Conservation (phyloP, 352 stramenopile species). For the Blastocystis sp. region DNA sequence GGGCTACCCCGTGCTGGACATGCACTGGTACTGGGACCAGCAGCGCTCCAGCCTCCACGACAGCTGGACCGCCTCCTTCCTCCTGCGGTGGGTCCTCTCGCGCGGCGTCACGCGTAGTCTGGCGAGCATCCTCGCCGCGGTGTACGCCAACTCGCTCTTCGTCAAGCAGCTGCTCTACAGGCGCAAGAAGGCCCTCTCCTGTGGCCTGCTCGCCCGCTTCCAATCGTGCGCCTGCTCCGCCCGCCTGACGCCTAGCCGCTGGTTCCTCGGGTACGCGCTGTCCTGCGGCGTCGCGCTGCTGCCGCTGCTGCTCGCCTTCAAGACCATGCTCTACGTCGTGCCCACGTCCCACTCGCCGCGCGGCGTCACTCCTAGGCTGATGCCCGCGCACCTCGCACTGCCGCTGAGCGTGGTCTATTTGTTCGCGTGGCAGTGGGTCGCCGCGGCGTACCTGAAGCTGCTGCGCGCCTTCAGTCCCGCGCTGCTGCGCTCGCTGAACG, state of each 20-base stretch:
- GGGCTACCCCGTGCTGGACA: constrained; percentile 63
- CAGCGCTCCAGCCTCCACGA: constrained; percentile 54
- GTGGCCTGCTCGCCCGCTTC: neutral
- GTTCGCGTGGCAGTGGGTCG: constrained; percentile 54
- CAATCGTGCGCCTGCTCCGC: neutral
- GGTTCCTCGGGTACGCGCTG: constrained; percentile 32
- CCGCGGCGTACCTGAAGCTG: constrained; percentile 33
- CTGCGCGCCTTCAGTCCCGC: constrained; percentile 10
- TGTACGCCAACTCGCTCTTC: neutral
- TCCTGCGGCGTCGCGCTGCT: neutral
- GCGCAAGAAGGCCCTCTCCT: constrained; percentile 4
- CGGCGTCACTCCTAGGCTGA: constrained; percentile 9
- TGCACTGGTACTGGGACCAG: constrained; percentile 69
- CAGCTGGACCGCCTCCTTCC: constrained; percentile 45
- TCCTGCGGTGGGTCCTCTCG: neutral
- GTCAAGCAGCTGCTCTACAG: constrained; percentile 41
- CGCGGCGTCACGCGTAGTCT: neutral
- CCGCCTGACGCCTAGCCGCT: neutral
- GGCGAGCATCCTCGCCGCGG: neutral
- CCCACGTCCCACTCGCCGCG: neutral
- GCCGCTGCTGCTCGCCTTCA: neutral
- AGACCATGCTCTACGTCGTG: constrained; percentile 20
- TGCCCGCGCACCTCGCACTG: constrained; percentile 53
- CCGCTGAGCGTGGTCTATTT: constrained; percentile 46
- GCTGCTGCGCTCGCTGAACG: constrained; percentile 50